Conservation (phyloP, 495 filamentous ascomycete species). For the Wilcoxina mikolae region DNA sequence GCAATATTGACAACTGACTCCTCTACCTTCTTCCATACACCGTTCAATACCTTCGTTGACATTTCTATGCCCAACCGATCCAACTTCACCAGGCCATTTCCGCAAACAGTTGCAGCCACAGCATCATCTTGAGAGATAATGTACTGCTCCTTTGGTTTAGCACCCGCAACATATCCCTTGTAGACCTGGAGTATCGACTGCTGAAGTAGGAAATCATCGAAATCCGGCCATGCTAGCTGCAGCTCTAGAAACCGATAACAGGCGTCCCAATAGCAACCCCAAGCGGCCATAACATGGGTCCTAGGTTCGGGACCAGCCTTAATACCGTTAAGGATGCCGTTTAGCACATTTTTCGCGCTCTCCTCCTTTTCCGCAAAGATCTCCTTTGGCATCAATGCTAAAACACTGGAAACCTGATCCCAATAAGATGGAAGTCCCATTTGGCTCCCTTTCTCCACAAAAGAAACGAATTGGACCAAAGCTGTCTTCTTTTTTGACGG, state of each 20-base stretch:
- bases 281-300: conserved; percentile 49
- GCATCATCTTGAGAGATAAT: neutral
- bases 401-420: conserved; percentile 45
- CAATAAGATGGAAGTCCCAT: conserved; percentile 55
- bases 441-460: conserved; percentile 75
- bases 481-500: conserved; percentile 45
- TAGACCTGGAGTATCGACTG: neutral
- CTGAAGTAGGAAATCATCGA: neutral
- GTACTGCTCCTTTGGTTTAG: neutral
- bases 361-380: conserved; percentile 38
- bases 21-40: conserved; percentile 1
- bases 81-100: conserved; percentile 6
- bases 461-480: conserved; percentile 47
- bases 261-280: conserved; percentile 51
- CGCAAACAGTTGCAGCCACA: conserved; percentile 5
- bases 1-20: neutral
- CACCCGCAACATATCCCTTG: neutral
- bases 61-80: neutral
- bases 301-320: conserved; percentile 56
- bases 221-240: neutral
- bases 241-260: conserved; percentile 14
- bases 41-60: neutral
- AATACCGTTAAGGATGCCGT: conserved; percentile 53
- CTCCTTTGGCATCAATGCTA: conserved; percentile 43
- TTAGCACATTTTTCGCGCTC: conserved; percentile 41